These are phyloP conservation scores for Dentipellis fragilis DNA, from an alignment of 768 basidiomycete species.

Conservation along the genomic window DNA sequence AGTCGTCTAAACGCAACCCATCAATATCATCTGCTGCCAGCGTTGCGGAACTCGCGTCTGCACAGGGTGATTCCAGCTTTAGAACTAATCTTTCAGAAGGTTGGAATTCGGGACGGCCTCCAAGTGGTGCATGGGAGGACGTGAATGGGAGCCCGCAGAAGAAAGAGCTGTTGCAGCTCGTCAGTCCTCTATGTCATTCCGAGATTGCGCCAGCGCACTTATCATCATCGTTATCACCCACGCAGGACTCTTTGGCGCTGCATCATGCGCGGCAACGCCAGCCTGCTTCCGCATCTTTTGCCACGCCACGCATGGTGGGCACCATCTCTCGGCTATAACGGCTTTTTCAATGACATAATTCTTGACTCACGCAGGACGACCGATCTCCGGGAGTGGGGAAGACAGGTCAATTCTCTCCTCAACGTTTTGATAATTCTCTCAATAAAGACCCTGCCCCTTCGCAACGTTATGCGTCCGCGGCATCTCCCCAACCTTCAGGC, in stretches of 20 bases:
- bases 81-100: slow-evolving; percentile 38
- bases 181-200: slow-evolving; percentile 18
- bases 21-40: slow-evolving; percentile 54
- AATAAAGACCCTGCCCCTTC: slow-evolving; percentile 30
- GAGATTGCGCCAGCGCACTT: background rate
- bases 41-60: slow-evolving; percentile 35
- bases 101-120: slow-evolving; percentile 33
- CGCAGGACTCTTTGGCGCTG: background rate
- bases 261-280: slow-evolving; percentile 10
- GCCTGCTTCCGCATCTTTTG: slow-evolving; percentile 8
- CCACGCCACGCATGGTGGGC: slow-evolving; percentile 12
- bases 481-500: slow-evolving; percentile 31
- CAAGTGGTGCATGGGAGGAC: slow-evolving; percentile 56
- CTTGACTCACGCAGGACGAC: slow-evolving; percentile 12
- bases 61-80: slow-evolving; percentile 35
- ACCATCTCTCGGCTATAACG: background rate
- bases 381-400: slow-evolving; percentile 25
- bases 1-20: slow-evolving; percentile 45
- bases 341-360: slow-evolving; percentile 14
- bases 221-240: background rate
- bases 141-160: slow-evolving; percentile 35
- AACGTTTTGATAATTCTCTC: slow-evolving; percentile 38
- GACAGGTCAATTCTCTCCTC: slow-evolving; percentile 38
- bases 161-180: slow-evolving; percentile 40
- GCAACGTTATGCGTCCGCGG: slow-evolving; percentile 32